A percentile compares a stretch with the other conserved stretches of the same genome.
Evolutionary conservation across 2,329 filamentous ascomycete species (phyloP).

Genomic region (Hirsutella thompsonii): DNA sequence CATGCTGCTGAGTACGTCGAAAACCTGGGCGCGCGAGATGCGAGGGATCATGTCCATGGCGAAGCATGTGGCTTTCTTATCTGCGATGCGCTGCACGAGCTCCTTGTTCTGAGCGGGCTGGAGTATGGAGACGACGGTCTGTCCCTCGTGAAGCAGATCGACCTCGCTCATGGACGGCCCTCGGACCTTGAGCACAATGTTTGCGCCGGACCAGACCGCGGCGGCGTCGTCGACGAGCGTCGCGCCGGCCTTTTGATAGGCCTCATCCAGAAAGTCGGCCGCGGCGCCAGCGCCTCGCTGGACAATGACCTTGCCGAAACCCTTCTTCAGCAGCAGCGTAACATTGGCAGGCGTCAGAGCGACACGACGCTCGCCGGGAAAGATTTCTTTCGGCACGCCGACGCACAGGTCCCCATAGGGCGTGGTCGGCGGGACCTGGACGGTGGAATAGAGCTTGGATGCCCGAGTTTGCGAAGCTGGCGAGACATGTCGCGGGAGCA

Average conservation of each 20-base stretch:
- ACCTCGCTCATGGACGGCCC: slow-evolving; percentile 60
- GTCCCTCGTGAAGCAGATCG: slow-evolving; percentile 50
- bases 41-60: slow-evolving; percentile 91
- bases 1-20: slow-evolving; percentile 85
- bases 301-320: slow-evolving; percentile 63
- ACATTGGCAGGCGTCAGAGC: slow-evolving; percentile 79
- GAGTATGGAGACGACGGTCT: slow-evolving; percentile 71
- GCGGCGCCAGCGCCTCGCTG: slow-evolving; percentile 68
- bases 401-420: slow-evolving; percentile 65
- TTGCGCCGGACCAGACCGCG: slow-evolving; percentile 58
- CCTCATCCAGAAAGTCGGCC: slow-evolving; percentile 66
- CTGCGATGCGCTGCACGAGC: slow-evolving; percentile 60
- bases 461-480: slow-evolving; percentile 15
- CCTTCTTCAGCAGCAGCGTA: slow-evolving; percentile 71
- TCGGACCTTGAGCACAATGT: slow-evolving; percentile 78
- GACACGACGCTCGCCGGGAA: slow-evolving; percentile 66
- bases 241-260: slow-evolving; percentile 67
- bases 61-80: slow-evolving; percentile 61
- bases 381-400: slow-evolving; percentile 70
- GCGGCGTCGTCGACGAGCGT: slow-evolving; percentile 56
- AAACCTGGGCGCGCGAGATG: slow-evolving; percentile 78
- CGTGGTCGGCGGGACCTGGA: slow-evolving; percentile 27
- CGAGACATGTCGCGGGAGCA: slow-evolving; percentile 26
- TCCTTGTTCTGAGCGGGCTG: slow-evolving; percentile 71
- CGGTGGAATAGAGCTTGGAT: slow-evolving; percentile 25